Evolutionary conservation across 345 rosid species (phyloP), one percentile per base, ranked within the genome.

Genomic region (Mallotus nudiflorus): DNA sequence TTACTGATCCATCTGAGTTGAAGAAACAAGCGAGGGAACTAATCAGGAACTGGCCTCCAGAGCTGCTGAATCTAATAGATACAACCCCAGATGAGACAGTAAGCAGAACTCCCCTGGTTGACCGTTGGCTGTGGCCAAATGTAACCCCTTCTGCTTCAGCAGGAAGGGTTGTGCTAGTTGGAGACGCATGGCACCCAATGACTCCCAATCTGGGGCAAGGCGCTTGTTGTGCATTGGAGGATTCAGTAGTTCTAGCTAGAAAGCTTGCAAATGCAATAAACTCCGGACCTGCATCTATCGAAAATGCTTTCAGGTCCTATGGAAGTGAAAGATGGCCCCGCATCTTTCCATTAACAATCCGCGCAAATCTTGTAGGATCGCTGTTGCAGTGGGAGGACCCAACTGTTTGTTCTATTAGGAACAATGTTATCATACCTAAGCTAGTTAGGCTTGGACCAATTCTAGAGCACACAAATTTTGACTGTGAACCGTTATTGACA

Each of bases 131-230:
- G 24, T 92, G 99, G 97, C 96, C 97, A 0, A 81, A 65, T 5
- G 52, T 84, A 10, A 81, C 84, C 78, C 92, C 97, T 66, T 66
- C 85, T 0, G 91, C 93, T 63, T 95, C 93, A 35, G 75, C 74
- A 28, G 91, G 93, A 8, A 60, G 72, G 35, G 84, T 89, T 5
- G 97, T 91, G 40, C 81, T 88, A 19, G 95, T 85, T 1, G 97
- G 96, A 56, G 93, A 94, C 71, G 97, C 99, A 3, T 94, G 97
- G 96, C 97, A 94, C 67, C 99, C 96, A 15, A 91, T 94, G 97
- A 94, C 97, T 42, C 97, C 98, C 4, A 90, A 91, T 72, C 93
- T 94, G 0, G 97, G 97, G 7, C 96, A 91, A 83, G 97, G 96
- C 5, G 97, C 88, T 66, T 91, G 95, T 24, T 91, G 96, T 72